Evolutionary conservation across 2,329 filamentous ascomycete genomes (phyloP).

Genomic region (Colletotrichum viniferum): DNA sequence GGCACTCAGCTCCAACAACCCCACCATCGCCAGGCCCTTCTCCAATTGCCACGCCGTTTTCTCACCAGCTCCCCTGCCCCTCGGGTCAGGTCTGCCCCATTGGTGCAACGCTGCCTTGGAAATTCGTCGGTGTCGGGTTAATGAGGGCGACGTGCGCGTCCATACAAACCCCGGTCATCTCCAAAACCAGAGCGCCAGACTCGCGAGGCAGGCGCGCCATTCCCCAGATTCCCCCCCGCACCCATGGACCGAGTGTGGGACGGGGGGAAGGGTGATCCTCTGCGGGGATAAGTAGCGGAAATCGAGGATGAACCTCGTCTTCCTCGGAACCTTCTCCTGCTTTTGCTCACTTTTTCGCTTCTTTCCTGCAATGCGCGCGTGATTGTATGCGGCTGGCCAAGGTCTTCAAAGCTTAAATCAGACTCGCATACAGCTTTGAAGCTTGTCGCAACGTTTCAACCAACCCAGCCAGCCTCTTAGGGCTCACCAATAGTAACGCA

Average conservation of each 20-base stretch:
- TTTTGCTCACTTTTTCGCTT: not conserved
- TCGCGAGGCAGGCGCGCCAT: not conserved
- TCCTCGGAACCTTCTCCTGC: not conserved
- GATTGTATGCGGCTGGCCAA: not conserved
- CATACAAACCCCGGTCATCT: not conserved
- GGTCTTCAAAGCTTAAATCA: not conserved
- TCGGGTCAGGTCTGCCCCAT: constrained; percentile 6
- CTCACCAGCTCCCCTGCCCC: not conserved
- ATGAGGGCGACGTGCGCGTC: not conserved
- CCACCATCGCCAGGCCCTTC: not conserved
- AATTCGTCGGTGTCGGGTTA: not conserved
- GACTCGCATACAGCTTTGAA: not conserved
- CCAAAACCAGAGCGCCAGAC: not conserved
- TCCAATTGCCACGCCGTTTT: not conserved
- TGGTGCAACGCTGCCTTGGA: constrained; percentile 7
- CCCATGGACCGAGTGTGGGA: not conserved
- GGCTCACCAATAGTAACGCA: not conserved
- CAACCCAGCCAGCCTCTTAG: not conserved
- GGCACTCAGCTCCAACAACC: not conserved
- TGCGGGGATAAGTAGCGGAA: constrained; percentile 15
- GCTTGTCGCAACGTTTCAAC: not conserved
- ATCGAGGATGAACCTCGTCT: constrained; percentile 6
- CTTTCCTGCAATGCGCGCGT: not conserved
- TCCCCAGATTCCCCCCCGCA: constrained; percentile 20
- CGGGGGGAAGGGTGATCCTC: not conserved